These are phyloP conservation scores for Colletotrichum sansevieriae DNA, from an alignment of 2,329 filamentous ascomycete genomes.

Conservation along the genomic window DNA sequence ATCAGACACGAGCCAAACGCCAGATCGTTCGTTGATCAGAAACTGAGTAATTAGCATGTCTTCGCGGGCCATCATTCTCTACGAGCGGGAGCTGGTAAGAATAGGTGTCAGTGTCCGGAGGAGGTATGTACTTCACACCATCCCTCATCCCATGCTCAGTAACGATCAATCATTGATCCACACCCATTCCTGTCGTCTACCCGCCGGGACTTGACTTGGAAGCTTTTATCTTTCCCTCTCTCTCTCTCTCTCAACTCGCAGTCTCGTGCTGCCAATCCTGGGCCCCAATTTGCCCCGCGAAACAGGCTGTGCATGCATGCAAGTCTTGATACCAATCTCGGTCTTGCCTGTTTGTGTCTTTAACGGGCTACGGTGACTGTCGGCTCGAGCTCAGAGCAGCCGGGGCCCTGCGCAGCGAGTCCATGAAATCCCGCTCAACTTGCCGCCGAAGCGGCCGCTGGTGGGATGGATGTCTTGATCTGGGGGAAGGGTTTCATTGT, in stretches of 20 bases:
- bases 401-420: constrained; percentile 6
- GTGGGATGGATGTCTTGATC: constrained; percentile 18
- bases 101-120: background rate
- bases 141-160: constrained; percentile 25
- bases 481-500: constrained; percentile 31
- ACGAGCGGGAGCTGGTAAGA: background rate
- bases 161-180: constrained; percentile 22
- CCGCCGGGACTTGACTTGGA: constrained; percentile 9
- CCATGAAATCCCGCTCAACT: constrained; percentile 18
- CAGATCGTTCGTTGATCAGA: too few relatives aligned
- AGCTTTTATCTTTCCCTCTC: background rate
- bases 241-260: background rate
- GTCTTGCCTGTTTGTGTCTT: constrained; percentile 28
- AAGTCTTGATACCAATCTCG: constrained; percentile 29
- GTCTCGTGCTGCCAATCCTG: constrained; percentile 23
- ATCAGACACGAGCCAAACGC: background rate
- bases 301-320: constrained; percentile 38
- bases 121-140: background rate
- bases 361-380: constrained; percentile 1
- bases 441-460: constrained; percentile 17
- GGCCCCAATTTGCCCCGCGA: constrained; percentile 35
- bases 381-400: constrained; percentile 17
- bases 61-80: background rate
- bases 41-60: too few relatives aligned
- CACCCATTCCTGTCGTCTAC: constrained; percentile 16